Conservation (phyloP, 2,329 filamentous ascomycete species). For the Geoglossum cookeanum region DNA sequence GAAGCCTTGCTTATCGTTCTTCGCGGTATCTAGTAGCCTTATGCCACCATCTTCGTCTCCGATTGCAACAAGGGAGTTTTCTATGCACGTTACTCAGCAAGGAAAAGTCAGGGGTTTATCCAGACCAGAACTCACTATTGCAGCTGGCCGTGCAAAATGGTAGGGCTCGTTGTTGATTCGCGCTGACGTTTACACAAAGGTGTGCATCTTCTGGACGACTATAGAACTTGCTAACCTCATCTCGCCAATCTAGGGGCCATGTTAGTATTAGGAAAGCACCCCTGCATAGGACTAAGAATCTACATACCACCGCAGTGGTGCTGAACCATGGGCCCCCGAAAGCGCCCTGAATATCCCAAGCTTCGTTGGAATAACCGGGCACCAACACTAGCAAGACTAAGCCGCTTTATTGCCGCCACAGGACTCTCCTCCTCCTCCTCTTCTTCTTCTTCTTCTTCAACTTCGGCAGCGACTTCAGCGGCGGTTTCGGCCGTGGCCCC, state of each 20-base stretch:
- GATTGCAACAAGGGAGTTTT: constrained; percentile 47
- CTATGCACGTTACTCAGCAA: constrained; percentile 17
- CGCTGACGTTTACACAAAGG: constrained; percentile 22
- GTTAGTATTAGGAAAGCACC: constrained; percentile 2
- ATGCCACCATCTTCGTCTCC: constrained; percentile 52
- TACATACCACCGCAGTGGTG: constrained; percentile 12
- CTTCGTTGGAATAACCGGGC: background rate
- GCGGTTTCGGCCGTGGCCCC: background rate
- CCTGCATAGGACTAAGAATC: constrained; percentile 9
- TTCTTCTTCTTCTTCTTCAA: background rate
- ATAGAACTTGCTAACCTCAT: constrained; percentile 40
- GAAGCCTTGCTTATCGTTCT: constrained; percentile 31
- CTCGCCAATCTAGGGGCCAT: constrained; percentile 29
- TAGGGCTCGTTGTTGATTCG: constrained; percentile 16
- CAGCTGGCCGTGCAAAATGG: constrained; percentile 49
- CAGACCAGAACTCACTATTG: constrained; percentile 33
- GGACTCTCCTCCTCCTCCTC: background rate
- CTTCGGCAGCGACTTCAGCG: background rate
- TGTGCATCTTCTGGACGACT: constrained; percentile 35
- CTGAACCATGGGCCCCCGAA: background rate
- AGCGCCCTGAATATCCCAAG: background rate
- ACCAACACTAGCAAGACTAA: background rate
- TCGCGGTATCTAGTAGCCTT: constrained; percentile 40
- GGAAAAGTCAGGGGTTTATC: constrained; percentile 5
- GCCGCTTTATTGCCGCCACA: background rate